Evolutionary conservation across 495 filamentous ascomycete species (phyloP).

Genomic region (Penicillium diatomitis): DNA sequence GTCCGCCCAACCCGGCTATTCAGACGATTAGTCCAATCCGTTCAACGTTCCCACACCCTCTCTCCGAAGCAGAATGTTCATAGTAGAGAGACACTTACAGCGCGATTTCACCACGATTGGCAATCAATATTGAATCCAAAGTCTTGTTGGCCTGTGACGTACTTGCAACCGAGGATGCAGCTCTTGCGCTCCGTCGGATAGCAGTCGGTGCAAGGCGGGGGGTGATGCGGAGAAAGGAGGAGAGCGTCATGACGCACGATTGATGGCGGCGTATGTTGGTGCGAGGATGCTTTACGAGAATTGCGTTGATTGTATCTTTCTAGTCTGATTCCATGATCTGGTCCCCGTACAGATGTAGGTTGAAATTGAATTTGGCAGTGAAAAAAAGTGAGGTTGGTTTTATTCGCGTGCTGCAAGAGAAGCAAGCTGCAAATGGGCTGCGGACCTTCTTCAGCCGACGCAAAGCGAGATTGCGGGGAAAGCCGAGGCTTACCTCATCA

Average conservation of each 20-base stretch:
- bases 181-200: conserved; percentile 25
- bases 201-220: conserved; percentile 30
- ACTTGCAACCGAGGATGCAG: conserved; percentile 26
- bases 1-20: conserved; percentile 73
- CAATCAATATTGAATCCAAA: conserved; percentile 83
- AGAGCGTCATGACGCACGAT: conserved; percentile 28
- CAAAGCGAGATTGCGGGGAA: conserved; percentile 39
- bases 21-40: conserved; percentile 1
- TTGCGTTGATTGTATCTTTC: not conserved
- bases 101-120: conserved; percentile 95
- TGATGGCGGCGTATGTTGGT: conserved; percentile 2
- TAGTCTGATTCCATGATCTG: conserved; percentile 15
- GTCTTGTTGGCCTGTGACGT: conserved; percentile 27
- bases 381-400: conserved; percentile 5
- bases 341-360: too few species aligned
- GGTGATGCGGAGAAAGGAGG: conserved; percentile 39
- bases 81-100: conserved; percentile 38
- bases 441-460: conserved; percentile 27
- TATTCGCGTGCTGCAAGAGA: not conserved
- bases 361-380: not conserved
- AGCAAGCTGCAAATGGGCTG: conserved; percentile 3
- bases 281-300: conserved; percentile 2
- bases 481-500: conserved; percentile 15
- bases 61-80: not conserved
- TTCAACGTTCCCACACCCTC: not conserved